Evolutionary conservation across 768 basidiomycete genomes (phyloP), one percentile per base, ranked within the genome.

Genomic region (Ephemerocybe angulata): DNA sequence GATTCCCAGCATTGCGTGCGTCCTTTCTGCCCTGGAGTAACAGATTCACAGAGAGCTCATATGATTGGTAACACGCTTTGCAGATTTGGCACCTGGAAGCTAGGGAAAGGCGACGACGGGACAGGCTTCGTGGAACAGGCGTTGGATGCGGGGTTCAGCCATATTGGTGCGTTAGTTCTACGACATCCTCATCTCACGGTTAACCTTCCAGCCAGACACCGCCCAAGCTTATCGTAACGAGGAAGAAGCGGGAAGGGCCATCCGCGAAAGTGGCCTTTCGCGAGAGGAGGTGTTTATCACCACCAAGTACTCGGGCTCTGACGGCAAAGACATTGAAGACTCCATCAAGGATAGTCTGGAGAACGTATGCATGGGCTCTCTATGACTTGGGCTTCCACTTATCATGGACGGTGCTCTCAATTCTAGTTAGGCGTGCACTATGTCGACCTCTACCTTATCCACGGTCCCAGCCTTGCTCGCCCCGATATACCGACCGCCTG

Each of bases 381-480:
- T 25, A 35, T 24, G 15, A 25, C 27, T 12, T 33, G 25, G 21
- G 30, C 24, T 19, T 38, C 7, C n/a, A 44, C 22, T 25, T 13
- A 27, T 13, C 21, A 17, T 35, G 37, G 6, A 15, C 5, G 15
- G 24, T 24, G 22, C 15, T 33, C 12, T 22, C 19, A 25, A 44
- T 44, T 31, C 22, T 58, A 88, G 87, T 75, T 88, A 21, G 85
- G 83, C 0, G 71, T 89, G 4, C 62, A 73, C 1, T 85, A 85
- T 59, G 78, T 89, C 12, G 86, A 91, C 65, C 65, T 89, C 35
- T 90, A 90, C 66, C 78, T 89, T 38, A 83, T 89, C 44, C 87
- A 89, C 65, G 61, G 66, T 52, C 85, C 86, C 6, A 61, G 71
- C 3, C 67, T 82, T 19, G 83, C 80, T 8, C 60, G 67, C 21